Base-by-base conservation (phyloP, 2,329 filamentous ascomycete species). In the Nannizziopsis barbatae region DNA sequence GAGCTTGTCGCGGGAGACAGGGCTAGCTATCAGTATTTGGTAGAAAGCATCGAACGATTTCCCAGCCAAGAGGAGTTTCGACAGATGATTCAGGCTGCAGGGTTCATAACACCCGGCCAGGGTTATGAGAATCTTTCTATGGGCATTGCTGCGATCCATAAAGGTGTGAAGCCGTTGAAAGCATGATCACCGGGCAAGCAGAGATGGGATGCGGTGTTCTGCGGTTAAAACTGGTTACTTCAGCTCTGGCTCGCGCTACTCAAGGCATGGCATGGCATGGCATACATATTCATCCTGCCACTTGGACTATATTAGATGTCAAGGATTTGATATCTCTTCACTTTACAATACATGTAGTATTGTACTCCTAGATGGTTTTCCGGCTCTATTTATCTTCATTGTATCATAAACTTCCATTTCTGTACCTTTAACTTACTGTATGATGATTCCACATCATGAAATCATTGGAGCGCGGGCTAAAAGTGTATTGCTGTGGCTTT, bases 11-110 rank as follows among this genome's bases (percentile, higher is more conserved):
- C 92, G 1, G 87, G 86, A 5, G 93, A 98, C 64, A 75, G 90
- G 49, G 90, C 93, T 61, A 95, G 87, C 64, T 98, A 98, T 67
- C 92, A 98, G 73, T 98, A 98, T 68, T 75, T 98, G 8, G 92
- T 98, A 8, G 92, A 98, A 75, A 95, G 89, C 66, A 98, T 98
- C 65, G 89, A 95, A 69, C 74, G 78, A 42, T 96, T 96, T 64
- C 93, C 92, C 0, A 83, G 73, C 56, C 93, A 98, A 71, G 75
- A 80, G 45, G 80, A 86, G 56, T 98, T 94, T 62, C 77, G 82
- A 55, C 75, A 79, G 31, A 70, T 70, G 67, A 69, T 70, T 51
- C 63, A 66, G 54, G 62, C 64, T 52, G 90, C 86, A 2, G 90
- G 90, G 1, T 98, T 98, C 62, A 72, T 84, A 54, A 80, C 94